Evolutionary conservation across 1,139 yeast species (phyloP).

Genomic region (Candida sp.): DNA sequence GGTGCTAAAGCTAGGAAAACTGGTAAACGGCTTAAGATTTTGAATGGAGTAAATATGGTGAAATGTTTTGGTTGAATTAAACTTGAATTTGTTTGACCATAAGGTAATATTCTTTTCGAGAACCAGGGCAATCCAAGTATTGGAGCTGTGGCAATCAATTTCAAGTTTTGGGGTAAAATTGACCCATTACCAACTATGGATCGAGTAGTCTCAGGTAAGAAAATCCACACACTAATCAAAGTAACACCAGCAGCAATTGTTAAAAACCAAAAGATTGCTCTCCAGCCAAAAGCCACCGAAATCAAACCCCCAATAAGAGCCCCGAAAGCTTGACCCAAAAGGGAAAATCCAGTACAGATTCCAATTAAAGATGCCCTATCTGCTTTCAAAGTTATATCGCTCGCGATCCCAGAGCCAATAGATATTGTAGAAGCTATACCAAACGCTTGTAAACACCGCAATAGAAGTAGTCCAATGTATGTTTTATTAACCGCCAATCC

Average conservation of each 20-base stretch:
- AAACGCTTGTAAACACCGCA: slow-evolving; percentile 63
- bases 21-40: slow-evolving; percentile 30
- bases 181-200: slow-evolving; percentile 68
- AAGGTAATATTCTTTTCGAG: slow-evolving; percentile 12
- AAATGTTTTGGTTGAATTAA: slow-evolving; percentile 19
- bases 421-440: slow-evolving; percentile 73
- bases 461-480: slow-evolving; percentile 23
- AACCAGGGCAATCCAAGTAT: slow-evolving; percentile 19
- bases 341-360: slow-evolving; percentile 56
- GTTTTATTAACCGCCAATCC: slow-evolving; percentile 21
- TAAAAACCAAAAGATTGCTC: slow-evolving; percentile 73
- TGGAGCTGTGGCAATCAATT: slow-evolving; percentile 40
- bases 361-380: slow-evolving; percentile 70
- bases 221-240: slow-evolving; percentile 29
- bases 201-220: slow-evolving; percentile 72
- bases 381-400: slow-evolving; percentile 59
- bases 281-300: slow-evolving; percentile 61
- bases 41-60: slow-evolving; percentile 44
- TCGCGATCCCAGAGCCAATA: slow-evolving; percentile 61
- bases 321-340: slow-evolving; percentile 73
- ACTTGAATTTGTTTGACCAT: slow-evolving; percentile 11
- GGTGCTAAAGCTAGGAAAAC: slow-evolving; percentile 38
- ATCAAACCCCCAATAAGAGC: slow-evolving; percentile 72
- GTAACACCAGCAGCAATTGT: slow-evolving; percentile 55
- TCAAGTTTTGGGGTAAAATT: slow-evolving; percentile 31